Conservation (phyloP, 257 asterid genomes). For the Primulina eburnea region DNA sequence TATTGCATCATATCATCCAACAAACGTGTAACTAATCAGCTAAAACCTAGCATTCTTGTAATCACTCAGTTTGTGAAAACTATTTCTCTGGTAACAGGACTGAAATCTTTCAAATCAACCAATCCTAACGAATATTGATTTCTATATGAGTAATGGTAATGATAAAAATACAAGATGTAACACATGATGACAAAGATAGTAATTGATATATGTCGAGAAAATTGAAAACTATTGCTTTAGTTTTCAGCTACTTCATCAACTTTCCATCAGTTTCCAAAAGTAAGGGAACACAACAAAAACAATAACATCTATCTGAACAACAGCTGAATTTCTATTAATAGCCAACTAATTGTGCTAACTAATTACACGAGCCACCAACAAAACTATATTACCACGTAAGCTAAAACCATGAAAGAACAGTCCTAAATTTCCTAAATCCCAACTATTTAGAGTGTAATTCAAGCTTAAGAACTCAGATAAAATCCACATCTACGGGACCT, state of each 20-base stretch:
- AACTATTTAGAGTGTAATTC: background rate
- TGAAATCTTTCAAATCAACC: background rate
- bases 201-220: background rate
- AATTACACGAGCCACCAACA: background rate
- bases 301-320: background rate
- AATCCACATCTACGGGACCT: background rate
- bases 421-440: background rate
- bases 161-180: background rate
- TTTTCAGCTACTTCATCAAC: background rate
- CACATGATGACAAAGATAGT: background rate
- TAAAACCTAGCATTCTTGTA: background rate
- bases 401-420: background rate
- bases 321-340: constrained; percentile 11
- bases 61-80: constrained; percentile 6
- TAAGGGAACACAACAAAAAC: background rate
- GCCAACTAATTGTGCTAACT: background rate
- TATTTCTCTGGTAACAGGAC: background rate
- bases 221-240: background rate
- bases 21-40: background rate
- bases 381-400: background rate
- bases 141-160: background rate
- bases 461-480: background rate
- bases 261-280: background rate
- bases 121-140: background rate
- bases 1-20: constrained; percentile 9